Evolutionary conservation across 441 rosid species (phyloP), one percentile per base, ranked within the genome.

Genomic region (Populus trichocarpa): DNA sequence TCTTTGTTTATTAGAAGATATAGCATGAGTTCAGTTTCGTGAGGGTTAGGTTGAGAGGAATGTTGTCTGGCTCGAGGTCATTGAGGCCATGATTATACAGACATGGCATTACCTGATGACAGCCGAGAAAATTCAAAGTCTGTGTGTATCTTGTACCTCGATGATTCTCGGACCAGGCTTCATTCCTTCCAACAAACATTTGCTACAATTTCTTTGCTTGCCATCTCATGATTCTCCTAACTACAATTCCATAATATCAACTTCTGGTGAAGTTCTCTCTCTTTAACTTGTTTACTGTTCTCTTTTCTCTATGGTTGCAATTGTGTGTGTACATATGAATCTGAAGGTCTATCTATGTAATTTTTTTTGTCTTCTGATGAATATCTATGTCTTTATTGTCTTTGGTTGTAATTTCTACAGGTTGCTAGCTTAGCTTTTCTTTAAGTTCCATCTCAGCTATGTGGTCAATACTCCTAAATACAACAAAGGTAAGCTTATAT

Each of bases 101-200:
- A 14, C 63, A n/a, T 42, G 61, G 68, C 28, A 61, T 22, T 22
- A 22, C 23, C 28, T 61, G 66, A 61, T 61, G 66, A 61, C 6
- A 61, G 14, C 66, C 66, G 28, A 23, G 66, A 61, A 9, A 22
- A 10, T 23, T 59, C 64, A 11, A 61, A 22, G 28, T 23, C 14
- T 61, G 28, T 46, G 57, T 46, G 20, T 46, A 14, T 61, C 66
- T 57, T 57, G 66, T 1, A 61, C 79, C 82, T 84, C 59, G 42
- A 78, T 85, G 86, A 82, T 76, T 87, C 88, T 88, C 87, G 91
- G 88, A 88, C 86, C 90, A 87, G 91, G 90, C 90, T 88, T 87
- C 87, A 85, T 88, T 77, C 89, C 91, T 76, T 86, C 74, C 83
- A 88, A 82, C 83, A 83, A 74, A 70, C 75, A 28, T 11, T 80